Evolutionary conservation across 176 grass and related monocot genomes (phyloP).

Genomic region (Aegilops tauschii): DNA sequence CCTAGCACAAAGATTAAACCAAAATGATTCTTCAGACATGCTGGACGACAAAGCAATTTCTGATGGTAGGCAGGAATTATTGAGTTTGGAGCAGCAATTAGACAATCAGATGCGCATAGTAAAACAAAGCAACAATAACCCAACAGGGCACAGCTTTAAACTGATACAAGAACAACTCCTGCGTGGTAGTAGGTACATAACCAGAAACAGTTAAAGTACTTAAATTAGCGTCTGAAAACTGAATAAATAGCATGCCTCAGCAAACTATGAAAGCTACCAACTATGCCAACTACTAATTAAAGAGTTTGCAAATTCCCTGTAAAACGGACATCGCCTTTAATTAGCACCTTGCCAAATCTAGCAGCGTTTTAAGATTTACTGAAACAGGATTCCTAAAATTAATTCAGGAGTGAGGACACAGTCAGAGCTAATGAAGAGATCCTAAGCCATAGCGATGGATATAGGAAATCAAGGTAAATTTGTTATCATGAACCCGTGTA

Average conservation of each 20-base stretch:
- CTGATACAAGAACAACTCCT: neutral
- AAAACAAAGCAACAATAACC: neutral
- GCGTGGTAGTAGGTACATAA: neutral
- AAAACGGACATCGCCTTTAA: neutral
- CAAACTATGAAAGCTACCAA: neutral
- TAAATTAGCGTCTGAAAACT: neutral
- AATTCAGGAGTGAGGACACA: neutral
- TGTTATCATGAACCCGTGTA: neutral
- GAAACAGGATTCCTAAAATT: neutral
- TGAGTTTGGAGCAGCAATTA: neutral
- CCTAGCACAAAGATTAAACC: slow-evolving; percentile 21
- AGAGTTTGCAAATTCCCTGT: neutral
- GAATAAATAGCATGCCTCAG: neutral
- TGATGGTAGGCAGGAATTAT: neutral
- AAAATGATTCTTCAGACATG: neutral
- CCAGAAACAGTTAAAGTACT: neutral
- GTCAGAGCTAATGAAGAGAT: neutral
- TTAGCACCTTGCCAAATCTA: neutral
- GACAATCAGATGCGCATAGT: neutral
- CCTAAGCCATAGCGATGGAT: neutral
- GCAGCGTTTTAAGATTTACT: neutral
- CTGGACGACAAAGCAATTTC: neutral
- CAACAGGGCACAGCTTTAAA: neutral
- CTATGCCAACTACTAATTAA: neutral
- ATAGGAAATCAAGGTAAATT: neutral